A percentile compares a stretch with the other conserved stretches of the same genome.
These are phyloP conservation scores for Aspergillus ochraceoroseus DNA, from an alignment of 2,329 filamentous ascomycete species.

Conservation along the genomic window DNA sequence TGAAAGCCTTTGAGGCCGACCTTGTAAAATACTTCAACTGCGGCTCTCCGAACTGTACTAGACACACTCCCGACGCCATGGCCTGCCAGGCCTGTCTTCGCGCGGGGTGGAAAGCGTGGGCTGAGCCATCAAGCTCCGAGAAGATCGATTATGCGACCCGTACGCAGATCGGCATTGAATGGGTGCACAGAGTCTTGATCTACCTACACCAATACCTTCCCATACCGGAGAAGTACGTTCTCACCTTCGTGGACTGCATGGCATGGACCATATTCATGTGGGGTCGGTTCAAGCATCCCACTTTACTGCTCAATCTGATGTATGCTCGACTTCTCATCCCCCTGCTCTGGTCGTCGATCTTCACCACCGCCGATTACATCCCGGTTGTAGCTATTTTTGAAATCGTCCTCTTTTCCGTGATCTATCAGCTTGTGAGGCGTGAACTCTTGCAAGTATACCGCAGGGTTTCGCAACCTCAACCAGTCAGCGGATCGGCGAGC, in stretches of 20 bases:
- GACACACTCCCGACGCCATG: neutral
- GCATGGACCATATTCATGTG: conserved; percentile 1
- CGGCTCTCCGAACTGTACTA: neutral
- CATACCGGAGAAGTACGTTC: conserved; percentile 2
- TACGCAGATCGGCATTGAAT: conserved; percentile 6
- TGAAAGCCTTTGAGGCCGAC: conserved; percentile 5
- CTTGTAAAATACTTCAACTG: conserved; percentile 9
- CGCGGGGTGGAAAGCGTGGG: conserved; percentile 16
- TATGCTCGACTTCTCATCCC: conserved; percentile 9
- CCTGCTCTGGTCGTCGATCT: conserved; percentile 11
- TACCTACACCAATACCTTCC: conserved; percentile 9
- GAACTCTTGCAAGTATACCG: conserved; percentile 3
- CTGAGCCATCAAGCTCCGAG: conserved; percentile 2
- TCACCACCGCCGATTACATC: conserved; percentile 5
- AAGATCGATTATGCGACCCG: conserved; percentile 8
- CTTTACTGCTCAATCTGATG: conserved; percentile 8
- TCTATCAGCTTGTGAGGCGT: conserved; percentile 8
- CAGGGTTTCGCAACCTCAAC: neutral
- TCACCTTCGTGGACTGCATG: conserved; percentile 1
- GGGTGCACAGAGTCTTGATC: conserved; percentile 8
- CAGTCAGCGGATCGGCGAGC: conserved; percentile 2
- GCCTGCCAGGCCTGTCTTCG: conserved; percentile 17
- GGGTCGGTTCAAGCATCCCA: conserved; percentile 8
- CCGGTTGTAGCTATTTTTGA: conserved; percentile 7
- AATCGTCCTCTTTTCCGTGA: conserved; percentile 6